Conservation (phyloP, 2,329 filamentous ascomycete species). For the Alternaria sp. region DNA sequence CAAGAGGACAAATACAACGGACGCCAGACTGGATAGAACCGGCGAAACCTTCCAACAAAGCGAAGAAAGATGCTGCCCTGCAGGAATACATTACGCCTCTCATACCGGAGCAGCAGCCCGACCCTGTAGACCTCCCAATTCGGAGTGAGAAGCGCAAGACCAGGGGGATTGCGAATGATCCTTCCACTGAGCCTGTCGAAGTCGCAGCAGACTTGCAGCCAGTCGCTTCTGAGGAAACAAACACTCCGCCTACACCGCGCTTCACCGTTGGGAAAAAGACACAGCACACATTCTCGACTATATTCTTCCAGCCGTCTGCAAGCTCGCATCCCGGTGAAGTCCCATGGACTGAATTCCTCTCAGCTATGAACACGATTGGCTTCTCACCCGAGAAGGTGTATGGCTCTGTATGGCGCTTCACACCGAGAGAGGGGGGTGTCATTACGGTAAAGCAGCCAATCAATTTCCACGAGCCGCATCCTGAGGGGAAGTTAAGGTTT, state of each 20-base stretch:
- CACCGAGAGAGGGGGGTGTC: background rate
- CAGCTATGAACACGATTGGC: background rate
- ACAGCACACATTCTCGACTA: background rate
- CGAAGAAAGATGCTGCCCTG: background rate
- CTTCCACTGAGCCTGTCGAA: background rate
- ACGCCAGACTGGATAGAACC: background rate
- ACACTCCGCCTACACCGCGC: background rate
- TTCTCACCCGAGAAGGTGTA: background rate
- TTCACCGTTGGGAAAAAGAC: background rate
- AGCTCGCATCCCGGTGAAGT: background rate
- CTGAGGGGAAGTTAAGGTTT: background rate
- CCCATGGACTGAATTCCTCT: background rate
- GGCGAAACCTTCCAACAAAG: background rate
- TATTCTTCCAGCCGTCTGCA: background rate
- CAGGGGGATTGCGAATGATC: background rate
- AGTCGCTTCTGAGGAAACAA: background rate
- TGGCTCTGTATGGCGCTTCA: background rate
- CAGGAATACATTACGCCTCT: background rate
- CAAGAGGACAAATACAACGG: background rate
- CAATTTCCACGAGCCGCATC: background rate
- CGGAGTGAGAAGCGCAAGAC: background rate
- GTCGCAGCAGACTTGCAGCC: background rate
- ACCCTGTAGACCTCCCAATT: background rate
- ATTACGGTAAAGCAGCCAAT: background rate
- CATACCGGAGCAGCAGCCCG: background rate